A percentile compares a stretch with the other conserved stretches of the same genome.
Conservation (phyloP, 768 basidiomycete species). For the Suillus decipiens region DNA sequence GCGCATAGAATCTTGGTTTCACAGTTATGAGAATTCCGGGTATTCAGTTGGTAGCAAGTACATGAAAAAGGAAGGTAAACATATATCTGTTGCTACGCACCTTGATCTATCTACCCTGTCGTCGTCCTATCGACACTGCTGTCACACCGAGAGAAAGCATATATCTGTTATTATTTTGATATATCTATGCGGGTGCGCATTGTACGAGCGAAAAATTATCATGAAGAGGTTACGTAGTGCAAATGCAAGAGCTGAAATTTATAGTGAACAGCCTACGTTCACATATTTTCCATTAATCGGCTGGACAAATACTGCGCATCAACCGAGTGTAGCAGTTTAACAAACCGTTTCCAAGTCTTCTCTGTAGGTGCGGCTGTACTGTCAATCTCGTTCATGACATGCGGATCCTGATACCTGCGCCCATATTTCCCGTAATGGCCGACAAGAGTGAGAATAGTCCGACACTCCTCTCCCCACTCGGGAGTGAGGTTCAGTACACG, state of each 20-base stretch:
- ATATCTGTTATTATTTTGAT: not conserved
- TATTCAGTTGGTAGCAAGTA: too few species aligned
- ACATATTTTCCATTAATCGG: not conserved
- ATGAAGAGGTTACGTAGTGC: not conserved
- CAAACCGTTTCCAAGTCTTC: constrained; percentile 50
- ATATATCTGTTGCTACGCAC: not conserved
- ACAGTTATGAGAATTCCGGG: too few species aligned
- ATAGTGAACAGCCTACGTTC: not conserved
- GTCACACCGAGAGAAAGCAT: not conserved
- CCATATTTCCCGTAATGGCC: constrained; percentile 60
- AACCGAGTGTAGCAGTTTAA: constrained; percentile 49
- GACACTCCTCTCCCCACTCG: constrained; percentile 48
- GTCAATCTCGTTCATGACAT: constrained; percentile 51
- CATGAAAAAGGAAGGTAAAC: too few species aligned
- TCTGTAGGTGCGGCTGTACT: constrained; percentile 44
- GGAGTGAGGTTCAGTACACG: constrained; percentile 47
- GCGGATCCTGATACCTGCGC: constrained; percentile 45
- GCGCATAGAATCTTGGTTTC: too few species aligned
- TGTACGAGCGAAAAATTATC: not conserved
- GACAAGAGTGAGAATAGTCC: constrained; percentile 52
- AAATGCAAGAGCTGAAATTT: not conserved
- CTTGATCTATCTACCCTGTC: not conserved
- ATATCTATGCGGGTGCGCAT: not conserved
- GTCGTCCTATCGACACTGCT: not conserved
- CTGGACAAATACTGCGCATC: constrained; percentile 34